Conservation (phyloP, 2,329 filamentous ascomycete species). For the Madurella mycetomatis region DNA sequence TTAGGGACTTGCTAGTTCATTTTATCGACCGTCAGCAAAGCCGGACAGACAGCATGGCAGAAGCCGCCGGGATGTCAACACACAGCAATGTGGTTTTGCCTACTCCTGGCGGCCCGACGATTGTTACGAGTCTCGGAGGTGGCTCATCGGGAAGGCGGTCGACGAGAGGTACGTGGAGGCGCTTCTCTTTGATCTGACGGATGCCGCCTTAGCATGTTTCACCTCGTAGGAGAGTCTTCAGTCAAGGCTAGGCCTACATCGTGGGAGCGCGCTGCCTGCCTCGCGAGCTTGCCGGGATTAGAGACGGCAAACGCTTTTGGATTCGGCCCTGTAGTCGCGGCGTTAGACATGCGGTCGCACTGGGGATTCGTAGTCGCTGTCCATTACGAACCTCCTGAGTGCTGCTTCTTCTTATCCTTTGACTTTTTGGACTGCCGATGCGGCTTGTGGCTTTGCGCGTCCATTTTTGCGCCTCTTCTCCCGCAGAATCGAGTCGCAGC, state of each 20-base stretch:
- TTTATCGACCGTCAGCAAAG: slow-evolving; percentile 19
- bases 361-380: neutral
- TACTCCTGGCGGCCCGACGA: slow-evolving; percentile 90
- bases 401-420: slow-evolving; percentile 77
- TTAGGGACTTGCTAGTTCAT: slow-evolving; percentile 66
- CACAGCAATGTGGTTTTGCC: slow-evolving; percentile 86
- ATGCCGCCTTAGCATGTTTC: neutral
- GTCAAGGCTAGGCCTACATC: slow-evolving; percentile 49
- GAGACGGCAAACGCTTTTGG: slow-evolving; percentile 87
- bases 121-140: slow-evolving; percentile 84
- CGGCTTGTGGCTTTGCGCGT: slow-evolving; percentile 77
- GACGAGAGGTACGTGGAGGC: slow-evolving; percentile 92
- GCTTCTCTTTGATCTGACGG: slow-evolving; percentile 81
- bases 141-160: slow-evolving; percentile 94
- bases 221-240: neutral
- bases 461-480: slow-evolving; percentile 51
- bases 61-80: neutral
- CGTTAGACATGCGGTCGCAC: slow-evolving; percentile 21
- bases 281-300: slow-evolving; percentile 74
- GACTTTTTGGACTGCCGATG: slow-evolving; percentile 88
- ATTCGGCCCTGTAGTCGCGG: slow-evolving; percentile 57
- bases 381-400: slow-evolving; percentile 49
- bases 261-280: slow-evolving; percentile 66
- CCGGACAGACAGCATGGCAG: neutral
- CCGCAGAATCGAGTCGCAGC: slow-evolving; percentile 14